Evolutionary conservation across 345 rosid genomes (phyloP).

Genomic region (Kernera saxatilis): DNA sequence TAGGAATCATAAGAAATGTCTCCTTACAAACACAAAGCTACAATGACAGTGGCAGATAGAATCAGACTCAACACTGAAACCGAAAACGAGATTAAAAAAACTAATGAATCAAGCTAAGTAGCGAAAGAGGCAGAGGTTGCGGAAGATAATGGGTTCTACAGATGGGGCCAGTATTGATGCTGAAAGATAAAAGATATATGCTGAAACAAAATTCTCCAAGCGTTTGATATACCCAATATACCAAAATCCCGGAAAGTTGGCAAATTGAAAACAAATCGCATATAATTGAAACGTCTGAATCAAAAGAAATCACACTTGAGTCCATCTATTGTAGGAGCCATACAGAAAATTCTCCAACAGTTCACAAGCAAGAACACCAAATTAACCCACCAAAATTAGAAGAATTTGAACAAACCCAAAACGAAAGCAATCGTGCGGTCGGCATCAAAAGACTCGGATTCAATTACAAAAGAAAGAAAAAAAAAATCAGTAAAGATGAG

Average conservation of each 20-base stretch:
- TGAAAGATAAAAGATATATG: background rate
- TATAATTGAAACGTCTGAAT: background rate
- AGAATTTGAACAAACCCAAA: background rate
- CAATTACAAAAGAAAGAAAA: background rate
- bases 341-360: background rate
- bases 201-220: background rate
- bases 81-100: background rate
- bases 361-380: background rate
- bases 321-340: background rate
- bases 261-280: background rate
- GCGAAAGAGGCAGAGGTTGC: background rate
- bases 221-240: background rate
- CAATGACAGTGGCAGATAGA: background rate
- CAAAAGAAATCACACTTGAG: background rate
- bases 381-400: background rate
- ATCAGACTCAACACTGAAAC: background rate
- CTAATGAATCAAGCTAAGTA: background rate
- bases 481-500: background rate
- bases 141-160: background rate
- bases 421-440: slow-evolving; percentile 10
- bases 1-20: background rate
- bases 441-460: background rate
- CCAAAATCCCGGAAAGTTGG: background rate
- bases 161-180: background rate
- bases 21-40: background rate